Evolutionary conservation across 2,329 filamentous ascomycete species (phyloP), one percentile per base, ranked within the genome.

Genomic region (Ambrosiella beaveri): DNA sequence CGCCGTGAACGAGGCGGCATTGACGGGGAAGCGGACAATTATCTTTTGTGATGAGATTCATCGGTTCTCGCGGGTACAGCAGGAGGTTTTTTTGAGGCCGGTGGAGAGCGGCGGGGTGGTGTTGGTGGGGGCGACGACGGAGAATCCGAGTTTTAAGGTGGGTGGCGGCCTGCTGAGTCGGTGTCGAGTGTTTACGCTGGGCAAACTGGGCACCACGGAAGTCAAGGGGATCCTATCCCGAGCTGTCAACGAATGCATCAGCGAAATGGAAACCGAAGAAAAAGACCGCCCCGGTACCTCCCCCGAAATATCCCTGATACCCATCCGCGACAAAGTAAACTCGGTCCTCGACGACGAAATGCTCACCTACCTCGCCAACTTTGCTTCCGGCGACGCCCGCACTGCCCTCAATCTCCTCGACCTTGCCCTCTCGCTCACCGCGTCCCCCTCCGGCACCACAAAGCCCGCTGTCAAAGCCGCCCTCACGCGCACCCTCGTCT

Each of bases 1-100:
- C 63, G 90, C 93, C 0, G 81, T 80, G 61, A 86, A 82, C 65
- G 93, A 97, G 68, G 71, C 89, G 52, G 73, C 75, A 1, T 73
- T 97, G 56, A 94, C 88, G 0, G 91, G 91, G 1, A 79, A 89
- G 61, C 91, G 87, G 71, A 97, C 93, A 0, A 95, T 98, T 62
- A 82, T 98, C 62, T 98, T 98, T 69, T 96, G 91, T 71, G 93
- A 98, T 71, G 93, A 97, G 73, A 93, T 96, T 53, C 89, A 95
- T 70, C 76, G 91, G 36, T 95, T 95, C 74, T 86, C 79, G 64
- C 96, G 95, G 71, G 78, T 83, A 0, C 93, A 97, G 68, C 93
- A 98, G 67, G 93, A 97, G 69, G 86, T 96, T 0, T 97, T 97
- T 64, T 74, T 98, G 1, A 88, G 85, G 13, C 91, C 91, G 0